Evolutionary conservation across 331 rosid species (phyloP).

Genomic region (Quercus tomentella): DNA sequence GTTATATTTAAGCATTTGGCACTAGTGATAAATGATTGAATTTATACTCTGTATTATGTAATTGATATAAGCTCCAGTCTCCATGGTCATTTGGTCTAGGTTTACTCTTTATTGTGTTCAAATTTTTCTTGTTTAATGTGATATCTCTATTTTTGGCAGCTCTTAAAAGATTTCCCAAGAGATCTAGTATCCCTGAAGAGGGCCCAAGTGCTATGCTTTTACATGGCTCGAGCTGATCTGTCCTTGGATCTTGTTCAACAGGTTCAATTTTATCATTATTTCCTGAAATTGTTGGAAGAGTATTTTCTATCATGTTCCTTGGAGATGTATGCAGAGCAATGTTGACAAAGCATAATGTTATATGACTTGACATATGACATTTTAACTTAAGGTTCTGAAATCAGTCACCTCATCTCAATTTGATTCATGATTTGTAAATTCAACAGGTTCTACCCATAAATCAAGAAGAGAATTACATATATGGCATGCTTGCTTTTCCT

Average conservation of each 20-base stretch:
- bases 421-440: constrained; percentile 2
- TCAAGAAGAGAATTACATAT: constrained; percentile 55
- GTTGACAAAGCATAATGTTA: not conserved
- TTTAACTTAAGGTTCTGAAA: not conserved
- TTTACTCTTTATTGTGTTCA: not conserved
- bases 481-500: constrained; percentile 91
- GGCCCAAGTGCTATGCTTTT: constrained; percentile 78
- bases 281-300: not conserved
- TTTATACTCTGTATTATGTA: not conserved
- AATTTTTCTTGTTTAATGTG: not conserved
- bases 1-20: not conserved
- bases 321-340: not conserved
- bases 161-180: constrained; percentile 67
- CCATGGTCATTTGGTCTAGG: not conserved
- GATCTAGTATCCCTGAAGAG: constrained; percentile 79
- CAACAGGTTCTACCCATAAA: constrained; percentile 72
- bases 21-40: not conserved
- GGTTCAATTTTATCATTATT: constrained; percentile 36
- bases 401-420: not conserved
- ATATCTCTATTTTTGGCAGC: constrained; percentile 47
- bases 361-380: not conserved
- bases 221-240: constrained; percentile 63
- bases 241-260: constrained; percentile 59
- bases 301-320: not conserved
- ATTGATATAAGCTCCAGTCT: not conserved